Conservation (phyloP, 495 filamentous ascomycete genomes). For the Choiromyces venosus region DNA sequence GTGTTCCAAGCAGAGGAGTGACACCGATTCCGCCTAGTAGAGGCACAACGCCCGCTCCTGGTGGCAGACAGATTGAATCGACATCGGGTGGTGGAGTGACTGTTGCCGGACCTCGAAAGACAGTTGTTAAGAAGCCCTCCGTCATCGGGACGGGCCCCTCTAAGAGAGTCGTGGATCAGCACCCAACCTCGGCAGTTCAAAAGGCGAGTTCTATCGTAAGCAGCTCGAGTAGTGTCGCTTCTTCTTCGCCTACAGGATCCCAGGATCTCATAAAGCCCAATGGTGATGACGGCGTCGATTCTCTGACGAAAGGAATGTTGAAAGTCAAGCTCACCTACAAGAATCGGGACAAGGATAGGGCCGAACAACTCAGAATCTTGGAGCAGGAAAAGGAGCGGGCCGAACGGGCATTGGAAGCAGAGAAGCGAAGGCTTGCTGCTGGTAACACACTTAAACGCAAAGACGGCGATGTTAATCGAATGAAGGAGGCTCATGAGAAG, state of each 20-base stretch:
- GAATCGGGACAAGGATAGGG: conserved; percentile 27
- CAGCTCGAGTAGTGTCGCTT: conserved; percentile 15
- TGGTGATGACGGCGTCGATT: conserved; percentile 20
- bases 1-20: conserved; percentile 4
- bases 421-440: conserved; percentile 22
- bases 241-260: conserved; percentile 7
- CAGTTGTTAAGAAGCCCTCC: conserved; percentile 21
- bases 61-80: conserved; percentile 10
- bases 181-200: conserved; percentile 1
- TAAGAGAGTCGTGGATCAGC: not conserved
- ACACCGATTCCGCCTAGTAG: conserved; percentile 27
- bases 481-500: not conserved
- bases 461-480: conserved; percentile 10
- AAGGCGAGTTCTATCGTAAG: conserved; percentile 10
- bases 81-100: conserved; percentile 16
- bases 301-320: conserved; percentile 23
- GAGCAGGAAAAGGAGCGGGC: conserved; percentile 31
- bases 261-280: not conserved
- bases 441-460: not conserved
- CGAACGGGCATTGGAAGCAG: conserved; percentile 19
- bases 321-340: conserved; percentile 38
- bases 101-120: conserved; percentile 25
- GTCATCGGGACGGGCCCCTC: conserved; percentile 13
- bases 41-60: conserved; percentile 18
- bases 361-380: conserved; percentile 24